A percentile compares a stretch with the other conserved stretches of the same genome.
These are phyloP conservation scores for Mucor piriformis DNA, from an alignment of 371 early-diverging fungal species.

Conservation along the genomic window DNA sequence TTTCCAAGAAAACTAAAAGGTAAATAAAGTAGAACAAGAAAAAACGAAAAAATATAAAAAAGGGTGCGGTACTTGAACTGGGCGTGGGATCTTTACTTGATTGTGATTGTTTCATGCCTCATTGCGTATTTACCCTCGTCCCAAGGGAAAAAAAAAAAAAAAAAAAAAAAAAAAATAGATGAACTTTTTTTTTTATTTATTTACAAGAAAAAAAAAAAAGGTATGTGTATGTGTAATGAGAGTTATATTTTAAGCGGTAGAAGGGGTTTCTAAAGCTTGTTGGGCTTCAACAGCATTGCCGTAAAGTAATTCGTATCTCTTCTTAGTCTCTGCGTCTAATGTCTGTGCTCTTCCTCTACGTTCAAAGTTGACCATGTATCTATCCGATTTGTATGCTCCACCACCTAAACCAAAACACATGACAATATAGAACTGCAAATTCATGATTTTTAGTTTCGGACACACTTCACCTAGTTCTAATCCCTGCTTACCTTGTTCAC, in stretches of 20 bases:
- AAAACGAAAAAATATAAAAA: conserved; percentile 8
- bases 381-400: conserved; percentile 54
- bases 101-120: not conserved
- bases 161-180: conserved; percentile 11
- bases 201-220: not conserved
- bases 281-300: conserved; percentile 29
- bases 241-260: not conserved
- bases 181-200: not conserved
- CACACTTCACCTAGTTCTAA: not conserved
- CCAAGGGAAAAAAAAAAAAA: conserved; percentile 14
- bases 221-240: not conserved
- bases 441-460: not conserved
- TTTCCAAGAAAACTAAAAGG: not conserved
- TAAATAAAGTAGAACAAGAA: not conserved
- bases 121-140: not conserved
- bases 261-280: conserved; percentile 12
- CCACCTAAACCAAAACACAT: conserved; percentile 58
- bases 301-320: conserved; percentile 48
- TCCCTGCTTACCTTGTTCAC: conserved; percentile 50
- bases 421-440: conserved; percentile 51
- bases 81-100: not conserved
- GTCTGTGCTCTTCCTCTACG: conserved; percentile 53
- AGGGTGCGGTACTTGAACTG: not conserved
- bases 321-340: conserved; percentile 45
- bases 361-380: conserved; percentile 57